Base-by-base conservation (phyloP, 139 green algal genomes). In the Pseudopediastrum boryanum region DNA sequence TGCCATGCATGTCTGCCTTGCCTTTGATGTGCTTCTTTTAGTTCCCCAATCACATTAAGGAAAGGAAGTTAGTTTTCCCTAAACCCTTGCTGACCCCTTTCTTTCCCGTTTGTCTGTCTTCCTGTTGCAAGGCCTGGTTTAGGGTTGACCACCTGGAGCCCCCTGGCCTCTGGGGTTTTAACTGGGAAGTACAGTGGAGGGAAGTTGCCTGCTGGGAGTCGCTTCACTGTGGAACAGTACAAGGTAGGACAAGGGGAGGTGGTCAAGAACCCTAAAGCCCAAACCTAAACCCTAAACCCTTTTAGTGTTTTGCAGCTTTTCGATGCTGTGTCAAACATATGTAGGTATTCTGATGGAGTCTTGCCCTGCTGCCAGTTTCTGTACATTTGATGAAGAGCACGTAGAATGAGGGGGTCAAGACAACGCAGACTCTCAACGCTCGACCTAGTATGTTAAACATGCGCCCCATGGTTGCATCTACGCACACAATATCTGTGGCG, bases 141-240 rank as follows among this genome's bases (percentile, higher is more conserved):
- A 62, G 94, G 94, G 2, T 75, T 92, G 2, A 97, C 93, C 33
- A 95, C 86, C 27, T 98, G 92, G 91, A 87, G 62, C 51, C 93
- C 93, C 1, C 85, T 97, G 38, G 88, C 90, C 0, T 94, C 82
- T 4, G 93, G 93, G 29, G 51, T 97, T 38, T 84, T 97, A 2
- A 97, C 87, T 10, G 67, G 93, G 63, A 98, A 98, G 79, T 98
- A 98, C 88, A 79, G 58, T 13, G 87, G 88, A 27, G 87, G 81
- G 41, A 68, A 79, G 29, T 72, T 94, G 4, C 93, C 93, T 0
- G 68, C 77, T 25, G 93, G 85, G 56, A 90, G 66, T 54, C 88
- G 93, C 36, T 85, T 97, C 27, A 66, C 84, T 3, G 25, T 94
- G 42, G 84, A 89, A 8, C 58, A 69, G 10, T 95, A 94, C 85